Conservation (phyloP, 2,329 filamentous ascomycete species). For the Beauveria pseudobassiana region DNA sequence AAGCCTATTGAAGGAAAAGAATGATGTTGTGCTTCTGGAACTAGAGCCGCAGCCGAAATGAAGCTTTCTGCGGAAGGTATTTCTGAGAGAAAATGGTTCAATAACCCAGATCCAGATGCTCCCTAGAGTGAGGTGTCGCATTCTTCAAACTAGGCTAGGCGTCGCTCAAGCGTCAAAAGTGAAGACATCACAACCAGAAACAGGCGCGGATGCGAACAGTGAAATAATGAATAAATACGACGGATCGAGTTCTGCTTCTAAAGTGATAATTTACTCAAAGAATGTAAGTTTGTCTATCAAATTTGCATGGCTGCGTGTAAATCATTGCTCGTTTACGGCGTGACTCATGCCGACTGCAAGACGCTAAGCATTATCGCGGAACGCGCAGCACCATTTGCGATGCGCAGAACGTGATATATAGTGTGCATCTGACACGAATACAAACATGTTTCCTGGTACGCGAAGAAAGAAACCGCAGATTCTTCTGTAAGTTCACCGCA, state of each 20-base stretch:
- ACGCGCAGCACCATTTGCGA: background rate
- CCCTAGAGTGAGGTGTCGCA: background rate
- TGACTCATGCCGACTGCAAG: background rate
- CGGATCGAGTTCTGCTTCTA: rapidly evolving
- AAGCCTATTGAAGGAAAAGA: conserved; percentile 27
- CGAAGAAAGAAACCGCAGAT: background rate
- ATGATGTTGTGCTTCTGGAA: conserved; percentile 35
- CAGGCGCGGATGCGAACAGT: background rate
- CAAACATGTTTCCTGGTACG: no score
- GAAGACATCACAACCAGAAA: background rate
- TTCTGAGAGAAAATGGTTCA: conserved; percentile 13
- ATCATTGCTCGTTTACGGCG: background rate
- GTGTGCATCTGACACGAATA: background rate
- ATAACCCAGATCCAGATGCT: conserved; percentile 9
- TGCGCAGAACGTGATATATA: background rate
- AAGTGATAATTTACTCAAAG: no score
- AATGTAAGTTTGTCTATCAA: background rate
- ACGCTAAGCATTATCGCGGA: background rate
- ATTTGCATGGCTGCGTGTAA: background rate
- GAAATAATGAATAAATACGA: background rate
- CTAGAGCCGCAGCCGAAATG: conserved; percentile 28
- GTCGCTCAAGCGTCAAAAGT: no score
- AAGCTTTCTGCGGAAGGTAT: conserved; percentile 8
- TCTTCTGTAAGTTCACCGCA: background rate
- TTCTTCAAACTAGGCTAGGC: no score